These are phyloP conservation scores for Xylariaceae sp. DNA, from an alignment of 2,329 filamentous ascomycete genomes.

Conservation along the genomic window DNA sequence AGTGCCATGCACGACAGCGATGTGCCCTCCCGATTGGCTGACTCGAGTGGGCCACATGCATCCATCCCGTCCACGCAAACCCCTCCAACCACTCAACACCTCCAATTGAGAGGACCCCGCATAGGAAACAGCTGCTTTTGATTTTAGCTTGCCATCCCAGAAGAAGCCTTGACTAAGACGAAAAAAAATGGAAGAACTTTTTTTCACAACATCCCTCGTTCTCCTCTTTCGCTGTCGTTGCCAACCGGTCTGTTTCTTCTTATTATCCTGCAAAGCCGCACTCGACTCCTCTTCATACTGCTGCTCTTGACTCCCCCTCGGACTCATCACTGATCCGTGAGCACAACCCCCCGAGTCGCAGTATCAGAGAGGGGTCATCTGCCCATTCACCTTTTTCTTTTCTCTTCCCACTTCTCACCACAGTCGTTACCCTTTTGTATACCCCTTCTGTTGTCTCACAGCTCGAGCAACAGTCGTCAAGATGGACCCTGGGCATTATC, in stretches of 20 bases:
- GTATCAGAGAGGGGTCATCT: constrained; percentile 24
- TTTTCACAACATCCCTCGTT: constrained; percentile 3
- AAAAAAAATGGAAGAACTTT: constrained; percentile 12
- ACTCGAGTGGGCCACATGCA: constrained; percentile 6
- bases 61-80: constrained; percentile 1
- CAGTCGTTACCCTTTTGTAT: neutral
- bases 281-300: neutral
- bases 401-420: constrained; percentile 5
- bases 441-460: neutral
- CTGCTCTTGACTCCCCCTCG: constrained; percentile 3
- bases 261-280: neutral
- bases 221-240: constrained; percentile 4
- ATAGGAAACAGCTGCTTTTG: constrained; percentile 8
- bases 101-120: constrained; percentile 17
- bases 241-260: neutral
- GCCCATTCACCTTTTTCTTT: constrained; percentile 3
- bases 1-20: constrained; percentile 1
- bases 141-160: constrained; percentile 20
- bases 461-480: constrained; percentile 15
- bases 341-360: constrained; percentile 21
- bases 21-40: constrained; percentile 10
- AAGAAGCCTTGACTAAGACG: neutral
- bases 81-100: constrained; percentile 13
- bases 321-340: constrained; percentile 18
- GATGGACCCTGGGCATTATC: constrained; percentile 40